These are phyloP conservation scores for Xylaria venustula DNA, from an alignment of 495 filamentous ascomycete genomes.

Conservation along the genomic window DNA sequence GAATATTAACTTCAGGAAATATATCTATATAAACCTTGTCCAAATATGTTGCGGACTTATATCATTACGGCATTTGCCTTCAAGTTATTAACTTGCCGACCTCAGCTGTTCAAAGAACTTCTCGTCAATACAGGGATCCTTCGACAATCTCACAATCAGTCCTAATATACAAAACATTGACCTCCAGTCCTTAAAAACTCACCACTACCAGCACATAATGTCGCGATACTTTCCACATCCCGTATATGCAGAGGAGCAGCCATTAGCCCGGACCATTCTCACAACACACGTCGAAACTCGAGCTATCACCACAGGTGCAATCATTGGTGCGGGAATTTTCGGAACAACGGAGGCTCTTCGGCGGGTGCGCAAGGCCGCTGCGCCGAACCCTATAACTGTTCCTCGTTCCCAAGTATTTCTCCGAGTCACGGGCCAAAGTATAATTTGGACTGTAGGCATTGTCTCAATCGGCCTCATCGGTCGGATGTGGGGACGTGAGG, in stretches of 20 bases:
- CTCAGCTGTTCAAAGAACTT: neutral
- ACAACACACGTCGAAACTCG: constrained; percentile 56
- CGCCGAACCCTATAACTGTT: neutral
- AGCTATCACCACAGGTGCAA: constrained; percentile 47
- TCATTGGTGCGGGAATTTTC: constrained; percentile 37
- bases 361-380: constrained; percentile 9
- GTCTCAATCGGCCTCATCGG: constrained; percentile 34
- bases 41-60: no score
- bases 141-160: neutral
- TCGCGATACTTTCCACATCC: constrained; percentile 52
- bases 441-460: constrained; percentile 28
- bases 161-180: no score
- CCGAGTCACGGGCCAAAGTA: constrained; percentile 35
- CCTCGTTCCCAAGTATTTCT: constrained; percentile 7
- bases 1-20: neutral
- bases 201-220: constrained; percentile 31
- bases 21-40: no score
- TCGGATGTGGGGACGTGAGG: constrained; percentile 53
- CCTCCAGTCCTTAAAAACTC: neutral
- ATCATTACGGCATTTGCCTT: neutral
- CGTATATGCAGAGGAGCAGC: constrained; percentile 62
- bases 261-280: constrained; percentile 50
- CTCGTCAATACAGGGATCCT: neutral
- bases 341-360: constrained; percentile 3
- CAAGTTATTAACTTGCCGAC: neutral